Base-by-base conservation (phyloP, 2,329 filamentous ascomycete species). In the Emericellopsis atlantica region DNA sequence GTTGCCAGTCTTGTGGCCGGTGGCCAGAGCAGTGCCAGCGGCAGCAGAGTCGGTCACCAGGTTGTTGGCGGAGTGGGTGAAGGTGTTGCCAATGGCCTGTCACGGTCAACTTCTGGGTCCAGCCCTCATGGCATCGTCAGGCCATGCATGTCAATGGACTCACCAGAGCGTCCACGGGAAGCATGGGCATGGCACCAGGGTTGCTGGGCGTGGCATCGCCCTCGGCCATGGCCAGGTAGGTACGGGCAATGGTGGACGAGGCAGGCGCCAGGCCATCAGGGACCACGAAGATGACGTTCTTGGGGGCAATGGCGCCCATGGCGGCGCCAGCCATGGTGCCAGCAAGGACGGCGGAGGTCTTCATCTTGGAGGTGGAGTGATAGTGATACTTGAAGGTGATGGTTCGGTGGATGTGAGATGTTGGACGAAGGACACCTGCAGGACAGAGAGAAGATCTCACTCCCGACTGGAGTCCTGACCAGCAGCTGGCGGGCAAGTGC, bases 21-120 rank as follows among this genome's bases (percentile, higher is more conserved):
- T 54, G 6, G 54, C 58, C 40, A 61, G 56, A 5, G 60, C 58
- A 18, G 60, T 62, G 5, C 56, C 59, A 35, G 56, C 54, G 18
- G 58, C 58, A 9, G 57, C 57, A 16, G 59, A 62, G 41, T 62
- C 60, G 8, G 60, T 61, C 31, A 64, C 54, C 2, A 62, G 47
- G 16, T 57, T 59, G 47, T 61, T 51, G 43, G 40, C 49, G 4
- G 52, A 48, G 34, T 47, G 47, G 15, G 52, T 53, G 22, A 48
- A 45, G 21, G 37, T 40, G 36, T 40, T 43, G 14, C 46, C 46
- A n/a, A 45, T 34, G 15, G 42, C 32, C 45, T 46, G 15, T 36
- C 9, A 6, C n/a, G 8, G 26, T 29, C 36, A 12, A 5, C 6
- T 24, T 16, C 21, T 14, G 9, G 2, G 18, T 37, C 12, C n/a